A percentile compares a stretch with the other conserved stretches of the same genome.
Conservation (phyloP, 306 rosid genomes). For the Inga oerstediana region DNA sequence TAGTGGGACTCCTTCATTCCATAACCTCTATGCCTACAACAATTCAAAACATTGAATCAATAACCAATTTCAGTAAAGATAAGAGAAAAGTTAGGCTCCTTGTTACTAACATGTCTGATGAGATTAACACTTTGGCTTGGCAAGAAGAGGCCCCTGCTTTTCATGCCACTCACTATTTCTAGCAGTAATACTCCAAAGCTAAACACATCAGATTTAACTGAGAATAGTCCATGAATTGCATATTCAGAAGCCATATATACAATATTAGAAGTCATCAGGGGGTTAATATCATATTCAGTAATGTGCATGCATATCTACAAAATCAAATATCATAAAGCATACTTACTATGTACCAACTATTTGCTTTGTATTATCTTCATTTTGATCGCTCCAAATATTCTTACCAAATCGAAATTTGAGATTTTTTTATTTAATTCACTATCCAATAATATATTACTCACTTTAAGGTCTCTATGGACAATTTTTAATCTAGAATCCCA, state of each 20-base stretch:
- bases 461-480: neutral
- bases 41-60: neutral
- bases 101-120: constrained; percentile 9
- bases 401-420: no score
- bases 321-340: no score
- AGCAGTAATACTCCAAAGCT: constrained; percentile 23
- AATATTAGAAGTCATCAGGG: neutral
- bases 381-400: neutral
- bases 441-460: neutral
- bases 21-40: constrained; percentile 36
- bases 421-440: neutral
- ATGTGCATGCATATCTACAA: neutral
- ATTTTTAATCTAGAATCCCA: neutral
- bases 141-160: neutral
- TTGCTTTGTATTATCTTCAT: neutral
- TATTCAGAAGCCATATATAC: constrained; percentile 7
- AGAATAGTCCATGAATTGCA: neutral
- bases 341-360: neutral
- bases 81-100: neutral
- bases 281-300: neutral
- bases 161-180: constrained; percentile 23
- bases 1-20: constrained; percentile 27
- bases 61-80: neutral
- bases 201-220: neutral
- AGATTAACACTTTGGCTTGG: neutral